A percentile compares a stretch with the other conserved stretches of the same genome.
Evolutionary conservation across 23 red algal species (phyloP).

Genomic region (Agarophyton chilense): DNA sequence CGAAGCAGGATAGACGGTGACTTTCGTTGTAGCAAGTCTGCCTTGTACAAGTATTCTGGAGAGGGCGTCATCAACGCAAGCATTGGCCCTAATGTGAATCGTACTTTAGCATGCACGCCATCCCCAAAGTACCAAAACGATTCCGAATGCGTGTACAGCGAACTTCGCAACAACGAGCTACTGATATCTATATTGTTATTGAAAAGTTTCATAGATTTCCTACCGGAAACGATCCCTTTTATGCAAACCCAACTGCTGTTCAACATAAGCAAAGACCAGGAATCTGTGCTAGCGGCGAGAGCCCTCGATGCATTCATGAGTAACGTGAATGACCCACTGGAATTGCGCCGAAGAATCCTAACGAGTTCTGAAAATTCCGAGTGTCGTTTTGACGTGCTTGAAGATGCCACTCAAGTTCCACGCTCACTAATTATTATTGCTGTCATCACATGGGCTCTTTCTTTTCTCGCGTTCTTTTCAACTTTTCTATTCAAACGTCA

Average conservation of each 20-base stretch:
- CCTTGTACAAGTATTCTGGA: background rate
- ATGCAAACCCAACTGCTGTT: background rate
- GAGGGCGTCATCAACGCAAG: background rate
- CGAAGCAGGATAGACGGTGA: background rate
- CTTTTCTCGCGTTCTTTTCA: background rate
- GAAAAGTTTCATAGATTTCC: too few relatives aligned
- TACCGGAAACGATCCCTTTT: background rate
- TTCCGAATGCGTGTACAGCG: background rate
- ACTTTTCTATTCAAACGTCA: background rate
- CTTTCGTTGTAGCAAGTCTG: background rate
- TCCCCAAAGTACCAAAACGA: background rate
- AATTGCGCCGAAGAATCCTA: background rate
- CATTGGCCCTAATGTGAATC: background rate
- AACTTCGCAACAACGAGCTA: too few relatives aligned
- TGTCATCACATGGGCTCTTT: background rate
- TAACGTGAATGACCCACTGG: background rate
- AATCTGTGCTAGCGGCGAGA: background rate
- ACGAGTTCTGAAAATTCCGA: background rate
- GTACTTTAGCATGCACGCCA: too few relatives aligned
- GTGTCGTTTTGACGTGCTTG: background rate
- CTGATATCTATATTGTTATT: background rate
- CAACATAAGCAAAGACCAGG: background rate
- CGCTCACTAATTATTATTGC: background rate
- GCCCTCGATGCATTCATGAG: background rate
- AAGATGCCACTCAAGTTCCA: background rate